A percentile compares a stretch with the other conserved stretches of the same genome.
Evolutionary conservation across 805 yeast genomes (phyloP).

Genomic region (Yarrowia deformans): DNA sequence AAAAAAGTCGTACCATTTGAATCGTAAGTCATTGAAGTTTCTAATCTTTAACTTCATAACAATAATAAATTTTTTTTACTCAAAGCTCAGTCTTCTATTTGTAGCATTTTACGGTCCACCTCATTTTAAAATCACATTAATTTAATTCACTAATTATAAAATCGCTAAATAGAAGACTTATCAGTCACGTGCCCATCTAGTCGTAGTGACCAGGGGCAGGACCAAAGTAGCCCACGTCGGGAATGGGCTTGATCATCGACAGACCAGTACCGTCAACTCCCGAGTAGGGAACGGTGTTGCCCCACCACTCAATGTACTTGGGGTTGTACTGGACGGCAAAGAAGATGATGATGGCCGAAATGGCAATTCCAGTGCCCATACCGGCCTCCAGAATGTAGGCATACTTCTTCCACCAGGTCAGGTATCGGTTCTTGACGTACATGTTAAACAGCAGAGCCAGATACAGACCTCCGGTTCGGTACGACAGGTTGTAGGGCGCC

Average conservation of each 20-base stretch:
- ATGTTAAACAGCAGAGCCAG: conserved; percentile 13
- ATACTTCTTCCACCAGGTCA: conserved; percentile 35
- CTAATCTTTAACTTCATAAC: too few species aligned
- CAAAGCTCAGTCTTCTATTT: too few species aligned
- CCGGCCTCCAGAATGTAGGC: conserved; percentile 38
- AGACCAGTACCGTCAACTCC: conserved; percentile 8
- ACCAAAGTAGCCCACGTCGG: conserved; percentile 18
- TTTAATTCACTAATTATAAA: not conserved
- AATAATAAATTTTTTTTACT: too few species aligned
- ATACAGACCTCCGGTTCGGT: conserved; percentile 31
- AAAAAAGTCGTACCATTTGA: too few species aligned
- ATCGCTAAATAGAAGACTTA: not conserved
- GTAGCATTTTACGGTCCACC: too few species aligned
- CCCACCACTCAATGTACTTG: conserved; percentile 10
- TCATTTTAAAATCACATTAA: too few species aligned
- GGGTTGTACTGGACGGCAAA: conserved; percentile 36
- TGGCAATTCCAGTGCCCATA: conserved; percentile 32
- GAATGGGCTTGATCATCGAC: not conserved
- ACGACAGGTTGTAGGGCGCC: conserved; percentile 34
- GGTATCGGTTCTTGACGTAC: conserved; percentile 29
- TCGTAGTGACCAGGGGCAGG: conserved; percentile 23
- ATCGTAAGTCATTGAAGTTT: too few species aligned
- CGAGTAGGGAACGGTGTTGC: conserved; percentile 6
- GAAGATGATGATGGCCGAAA: conserved; percentile 28
- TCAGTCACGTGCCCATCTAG: not conserved